Percentiles rank a stretch among this genome's conserved stretches.
phyloP scores from a whole-genome alignment of 176 grass and related monocot species.

The Metroxylon sagu region DNA sequence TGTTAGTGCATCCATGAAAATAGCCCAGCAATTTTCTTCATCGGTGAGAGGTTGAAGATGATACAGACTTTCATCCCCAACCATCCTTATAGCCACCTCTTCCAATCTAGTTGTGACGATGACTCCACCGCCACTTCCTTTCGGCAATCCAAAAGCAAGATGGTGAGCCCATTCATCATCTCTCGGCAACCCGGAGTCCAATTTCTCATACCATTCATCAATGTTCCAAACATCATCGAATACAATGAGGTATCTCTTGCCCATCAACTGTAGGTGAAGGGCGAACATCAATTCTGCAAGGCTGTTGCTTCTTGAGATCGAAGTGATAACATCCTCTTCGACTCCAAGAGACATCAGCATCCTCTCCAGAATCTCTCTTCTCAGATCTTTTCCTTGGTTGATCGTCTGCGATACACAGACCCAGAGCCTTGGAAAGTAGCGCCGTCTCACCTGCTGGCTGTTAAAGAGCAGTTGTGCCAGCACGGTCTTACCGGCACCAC shows the following conservation, averaged over 20 bases:
- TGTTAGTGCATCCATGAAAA: too few species aligned
- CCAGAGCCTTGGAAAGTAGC: conserved; percentile 39
- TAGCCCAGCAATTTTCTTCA: conserved; percentile 15
- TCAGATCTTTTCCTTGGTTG: conserved; percentile 6
- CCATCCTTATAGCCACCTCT: conserved; percentile 33
- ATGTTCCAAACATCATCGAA: conserved; percentile 45
- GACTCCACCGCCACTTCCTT: conserved; percentile 31
- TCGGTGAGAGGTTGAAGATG: conserved; percentile 13
- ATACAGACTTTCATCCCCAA: conserved; percentile 13
- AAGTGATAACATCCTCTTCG: conserved; percentile 32
- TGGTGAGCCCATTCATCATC: not conserved
- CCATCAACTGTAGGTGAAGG: conserved; percentile 32
- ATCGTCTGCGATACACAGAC: conserved; percentile 34
- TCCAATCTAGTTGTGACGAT: conserved; percentile 37
- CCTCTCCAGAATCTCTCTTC: conserved; percentile 35
- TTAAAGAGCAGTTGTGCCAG: conserved; percentile 37
- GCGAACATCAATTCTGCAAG: conserved; percentile 17
- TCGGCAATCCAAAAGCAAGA: conserved; percentile 29
- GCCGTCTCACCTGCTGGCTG: conserved; percentile 15
- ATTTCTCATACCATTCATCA: conserved; percentile 23
- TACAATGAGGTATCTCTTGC: conserved; percentile 28
- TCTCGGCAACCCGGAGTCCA: not conserved
- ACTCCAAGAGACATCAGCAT: conserved; percentile 42
- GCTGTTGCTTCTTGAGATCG: conserved; percentile 13
- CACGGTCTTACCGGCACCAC: conserved; percentile 1